Evolutionary conservation across 306 rosid genomes (phyloP), one percentile per base, ranked within the genome.

Genomic region (Chamaecrista fasciculata): DNA sequence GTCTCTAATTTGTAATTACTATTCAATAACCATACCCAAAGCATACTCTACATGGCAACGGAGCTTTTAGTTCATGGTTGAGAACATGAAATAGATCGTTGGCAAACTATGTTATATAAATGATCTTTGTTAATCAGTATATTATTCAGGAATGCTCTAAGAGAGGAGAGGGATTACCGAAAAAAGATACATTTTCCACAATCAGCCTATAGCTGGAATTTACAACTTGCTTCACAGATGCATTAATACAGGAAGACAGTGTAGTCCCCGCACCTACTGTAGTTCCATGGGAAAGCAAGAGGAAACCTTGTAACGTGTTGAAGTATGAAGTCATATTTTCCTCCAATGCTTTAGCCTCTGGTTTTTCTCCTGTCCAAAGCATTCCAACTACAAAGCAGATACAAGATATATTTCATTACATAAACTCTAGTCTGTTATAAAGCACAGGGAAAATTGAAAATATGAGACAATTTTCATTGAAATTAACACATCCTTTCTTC

Each of bases 351-450:
- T 56, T 87, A 26, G 63, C 75, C 12, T 77, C 80, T 1, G 80
- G 89, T 47, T 72, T 61, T 16, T 84, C 90, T 74, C 95, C 97
- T 11, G 78, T 81, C 99, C 97, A 95, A 63, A 95, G 87, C 96
- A 95, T 84, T 78, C 99, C 99, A 70, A 75, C 99, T 95, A 72
- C 81, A 81, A 7, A 69, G 73, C 20, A 57, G 61, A 68, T 26
- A 50, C 11, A 70, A 51, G 21, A 58, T 51, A 51, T 28, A 52
- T 51, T 43, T 26, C 56, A 40, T 42, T 20, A 75, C 73, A 62
- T 11, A 40, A 51, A 42, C 58, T 19, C 31, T 34, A 42, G 57
- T 56, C 34, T 23, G 15, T 40, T 20, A 43, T 43, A 23, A 53
- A 24, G 14, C 62, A 76, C 31, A 61, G 11, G 14, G 16, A 42